These are phyloP conservation scores for Myxozyma melibiosi DNA, from an alignment of 805 yeast species.

Conservation along the genomic window DNA sequence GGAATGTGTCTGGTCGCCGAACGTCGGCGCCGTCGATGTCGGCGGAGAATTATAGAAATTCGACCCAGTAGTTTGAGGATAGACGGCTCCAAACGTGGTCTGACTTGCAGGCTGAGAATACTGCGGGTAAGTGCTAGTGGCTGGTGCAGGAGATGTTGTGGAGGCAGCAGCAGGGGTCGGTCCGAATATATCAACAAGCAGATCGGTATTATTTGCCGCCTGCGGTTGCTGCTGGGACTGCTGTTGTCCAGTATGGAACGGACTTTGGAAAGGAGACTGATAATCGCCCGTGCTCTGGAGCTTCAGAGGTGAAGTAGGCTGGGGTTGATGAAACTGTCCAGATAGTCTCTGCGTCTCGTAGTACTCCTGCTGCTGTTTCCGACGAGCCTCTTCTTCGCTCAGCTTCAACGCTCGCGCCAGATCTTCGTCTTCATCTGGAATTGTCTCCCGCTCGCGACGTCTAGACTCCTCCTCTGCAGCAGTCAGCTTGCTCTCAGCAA, in stretches of 20 bases:
- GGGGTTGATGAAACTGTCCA: background rate
- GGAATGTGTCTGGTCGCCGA: background rate
- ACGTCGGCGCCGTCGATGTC: too few species aligned
- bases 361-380: slow-evolving; percentile 8
- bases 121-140: background rate
- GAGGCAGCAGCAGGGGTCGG: background rate
- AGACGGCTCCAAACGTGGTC: background rate
- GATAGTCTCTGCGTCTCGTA: background rate
- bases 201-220: slow-evolving; percentile 13
- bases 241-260: slow-evolving; percentile 26
- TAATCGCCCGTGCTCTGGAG: background rate
- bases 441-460: slow-evolving; percentile 43
- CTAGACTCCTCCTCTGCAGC: slow-evolving; percentile 78
- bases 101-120: background rate
- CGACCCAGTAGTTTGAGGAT: too few species aligned
- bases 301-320: background rate
- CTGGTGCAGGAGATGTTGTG: background rate
- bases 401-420: slow-evolving; percentile 70
- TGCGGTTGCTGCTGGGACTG: background rate
- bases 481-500: slow-evolving; percentile 75
- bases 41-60: too few species aligned
- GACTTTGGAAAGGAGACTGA: background rate
- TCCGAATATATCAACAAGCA: slow-evolving; percentile 17
- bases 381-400: slow-evolving; percentile 65
- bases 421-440: slow-evolving; percentile 57